Base-by-base conservation (phyloP, 805 yeast species). In the Cyberlindnera mycetangii region DNA sequence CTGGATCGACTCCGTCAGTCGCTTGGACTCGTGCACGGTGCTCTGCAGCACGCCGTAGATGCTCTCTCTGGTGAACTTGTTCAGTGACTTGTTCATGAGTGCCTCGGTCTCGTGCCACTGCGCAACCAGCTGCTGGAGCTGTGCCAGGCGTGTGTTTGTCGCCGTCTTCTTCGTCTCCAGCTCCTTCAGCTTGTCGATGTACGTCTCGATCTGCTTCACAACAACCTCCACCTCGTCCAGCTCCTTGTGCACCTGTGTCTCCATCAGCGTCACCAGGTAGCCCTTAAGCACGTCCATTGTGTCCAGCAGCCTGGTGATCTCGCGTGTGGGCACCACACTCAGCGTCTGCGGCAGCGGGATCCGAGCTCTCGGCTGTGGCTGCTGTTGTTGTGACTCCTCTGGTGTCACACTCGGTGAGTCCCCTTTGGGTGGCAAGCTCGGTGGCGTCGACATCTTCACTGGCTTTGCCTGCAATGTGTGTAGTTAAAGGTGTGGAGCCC, bases 31-130 rank as follows among this genome's bases (percentile, higher is more conserved):
- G 9, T 39, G 50, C 5, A 68, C 57, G 4, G 65, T 54, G 1
- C 42, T 39, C 17, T 62, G 60, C 10, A 74, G 52, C 27, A 56
- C 45, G 5, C 47, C 49, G 42, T 61, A 58, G 10, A 75, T 47
- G 2, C 68, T 66, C 1, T 59, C 62, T 15, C 61, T 54, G 37
- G 72, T 61, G 51, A 68, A 73, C 30, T 70, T 72, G 30, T 62
- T 60, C 5, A 69, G 41, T 0, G 58, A 43, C 1, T 53, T 22
- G 39, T 63, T 52, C 67, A 75, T 68, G 14, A 68, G 58, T 1
- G 51, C 47, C 34, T 69, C 68, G 21, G 58, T 38, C 2, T 54
- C 59, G 32, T 67, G 65, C 74, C 75, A 72, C 43, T 62, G 52
- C 12, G 56, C 44, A 7, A 55, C 47, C 10, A 53, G 32, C 1